Evolutionary conservation across 257 asterid genomes (phyloP).

Genomic region (Solanum tacnaense): DNA sequence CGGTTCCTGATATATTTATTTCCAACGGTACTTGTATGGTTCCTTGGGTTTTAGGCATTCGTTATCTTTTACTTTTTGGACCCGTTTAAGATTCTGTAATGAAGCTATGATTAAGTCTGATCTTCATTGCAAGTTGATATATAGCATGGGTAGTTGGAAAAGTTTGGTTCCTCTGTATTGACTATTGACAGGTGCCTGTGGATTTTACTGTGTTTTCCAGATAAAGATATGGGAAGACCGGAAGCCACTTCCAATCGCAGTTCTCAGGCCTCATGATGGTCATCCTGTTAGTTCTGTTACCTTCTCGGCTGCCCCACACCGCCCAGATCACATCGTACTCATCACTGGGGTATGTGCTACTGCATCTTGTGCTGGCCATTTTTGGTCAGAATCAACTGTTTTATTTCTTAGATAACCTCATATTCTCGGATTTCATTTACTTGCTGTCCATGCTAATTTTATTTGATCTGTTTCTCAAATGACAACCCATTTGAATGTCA

Average conservation of each 20-base stretch:
- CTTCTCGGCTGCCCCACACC: slow-evolving; percentile 79
- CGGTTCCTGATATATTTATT: not conserved
- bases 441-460: not conserved
- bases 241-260: slow-evolving; percentile 72
- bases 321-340: slow-evolving; percentile 88
- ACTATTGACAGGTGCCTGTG: not conserved
- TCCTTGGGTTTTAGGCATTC: not conserved
- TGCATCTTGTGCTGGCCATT: not conserved
- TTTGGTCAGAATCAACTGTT: not conserved
- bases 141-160: not conserved
- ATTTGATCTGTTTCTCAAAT: not conserved
- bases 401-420: not conserved
- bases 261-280: slow-evolving; percentile 84
- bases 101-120: not conserved
- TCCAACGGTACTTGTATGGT: not conserved
- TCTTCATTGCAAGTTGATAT: not conserved
- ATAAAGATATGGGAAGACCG: slow-evolving; percentile 96
- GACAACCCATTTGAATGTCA: not conserved
- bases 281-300: slow-evolving; percentile 95
- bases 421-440: not conserved
- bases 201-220: slow-evolving; percentile 28
- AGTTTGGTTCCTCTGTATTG: not conserved
- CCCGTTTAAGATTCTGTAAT: not conserved
- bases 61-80: not conserved
- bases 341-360: slow-evolving; percentile 75